Percentiles rank a stretch among this genome's conserved stretches.
Conservation (phyloP, 164 flowering plant genomes). For the Aristolochia californica region DNA sequence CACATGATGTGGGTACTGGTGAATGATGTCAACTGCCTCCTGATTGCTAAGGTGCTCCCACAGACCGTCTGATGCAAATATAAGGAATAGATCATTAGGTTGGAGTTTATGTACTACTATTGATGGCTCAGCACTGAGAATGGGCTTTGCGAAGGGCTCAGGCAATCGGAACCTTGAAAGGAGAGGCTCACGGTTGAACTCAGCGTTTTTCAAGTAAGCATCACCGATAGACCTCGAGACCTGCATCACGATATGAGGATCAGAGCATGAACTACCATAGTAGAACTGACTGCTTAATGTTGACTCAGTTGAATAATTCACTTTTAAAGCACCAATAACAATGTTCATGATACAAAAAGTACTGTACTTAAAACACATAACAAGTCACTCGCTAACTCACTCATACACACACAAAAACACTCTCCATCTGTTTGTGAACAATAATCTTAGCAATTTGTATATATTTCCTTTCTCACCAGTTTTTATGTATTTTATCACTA, state of each 20-base stretch:
- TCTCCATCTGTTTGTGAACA: no score
- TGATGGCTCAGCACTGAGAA: constrained; percentile 74
- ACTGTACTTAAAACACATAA: no score
- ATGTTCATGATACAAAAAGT: no score
- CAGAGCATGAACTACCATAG: not conserved
- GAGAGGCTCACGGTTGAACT: constrained; percentile 73
- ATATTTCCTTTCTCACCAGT: no score
- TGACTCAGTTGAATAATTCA: no score
- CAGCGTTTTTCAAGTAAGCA: constrained; percentile 74
- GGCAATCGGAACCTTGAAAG: constrained; percentile 60
- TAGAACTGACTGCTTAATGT: no score
- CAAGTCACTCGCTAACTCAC: no score
- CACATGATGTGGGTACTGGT: constrained; percentile 58
- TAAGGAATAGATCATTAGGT: constrained; percentile 66
- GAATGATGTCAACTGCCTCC: constrained; percentile 78
- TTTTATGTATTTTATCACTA: no score
- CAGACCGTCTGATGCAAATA: constrained; percentile 88
- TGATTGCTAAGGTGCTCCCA: constrained; percentile 96
- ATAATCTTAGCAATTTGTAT: no score
- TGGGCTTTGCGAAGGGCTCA: constrained; percentile 53
- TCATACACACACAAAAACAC: no score
- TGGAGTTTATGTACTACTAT: constrained; percentile 45
- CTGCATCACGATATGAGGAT: constrained; percentile 21
- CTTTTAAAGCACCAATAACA: no score
- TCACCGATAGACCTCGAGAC: constrained; percentile 91